These are phyloP conservation scores for Penicillium fuscoglaucum DNA, from an alignment of 2,329 filamentous ascomycete genomes.

Conservation along the genomic window DNA sequence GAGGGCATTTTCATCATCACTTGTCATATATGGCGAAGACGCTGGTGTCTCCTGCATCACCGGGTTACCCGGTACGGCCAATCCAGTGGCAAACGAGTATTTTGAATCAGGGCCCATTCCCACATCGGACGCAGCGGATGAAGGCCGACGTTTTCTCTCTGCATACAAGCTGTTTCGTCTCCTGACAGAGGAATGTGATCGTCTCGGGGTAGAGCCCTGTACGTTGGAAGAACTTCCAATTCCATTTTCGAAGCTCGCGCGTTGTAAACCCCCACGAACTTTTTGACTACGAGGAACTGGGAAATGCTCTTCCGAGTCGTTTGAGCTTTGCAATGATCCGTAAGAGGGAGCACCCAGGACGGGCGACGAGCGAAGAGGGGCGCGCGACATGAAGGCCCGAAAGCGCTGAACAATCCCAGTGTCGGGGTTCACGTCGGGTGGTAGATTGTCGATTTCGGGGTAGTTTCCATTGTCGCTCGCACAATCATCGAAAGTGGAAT, in stretches of 20 bases:
- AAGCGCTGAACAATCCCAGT: conserved; percentile 17
- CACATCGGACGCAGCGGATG: conserved; percentile 32
- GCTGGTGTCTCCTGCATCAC: conserved; percentile 26
- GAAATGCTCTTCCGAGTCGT: conserved; percentile 30
- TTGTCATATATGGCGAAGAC: conserved; percentile 24
- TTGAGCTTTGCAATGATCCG: conserved; percentile 54
- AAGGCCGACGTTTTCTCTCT: conserved; percentile 25
- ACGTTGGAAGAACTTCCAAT: conserved; percentile 18
- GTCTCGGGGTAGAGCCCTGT: conserved; percentile 8
- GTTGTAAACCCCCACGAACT: background rate
- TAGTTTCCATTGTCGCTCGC: conserved; percentile 13
- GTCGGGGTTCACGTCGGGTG: conserved; percentile 7
- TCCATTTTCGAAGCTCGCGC: conserved; percentile 15
- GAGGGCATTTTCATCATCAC: conserved; percentile 22
- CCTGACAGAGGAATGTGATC: conserved; percentile 18
- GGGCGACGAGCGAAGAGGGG: conserved; percentile 61
- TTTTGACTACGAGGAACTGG: background rate
- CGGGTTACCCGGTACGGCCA: conserved; percentile 29
- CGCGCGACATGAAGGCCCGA: conserved; percentile 47
- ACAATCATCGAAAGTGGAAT: conserved; percentile 10
- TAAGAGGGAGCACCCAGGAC: conserved; percentile 63
- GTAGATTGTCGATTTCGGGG: background rate
- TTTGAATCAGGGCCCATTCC: conserved; percentile 37
- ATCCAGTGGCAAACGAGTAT: conserved; percentile 33
- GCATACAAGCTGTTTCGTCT: conserved; percentile 20